Percentiles rank a stretch among this genome's conserved stretches.
phyloP scores from a whole-genome alignment of 2,329 filamentous ascomycete species.

The Piedraia hortae region DNA sequence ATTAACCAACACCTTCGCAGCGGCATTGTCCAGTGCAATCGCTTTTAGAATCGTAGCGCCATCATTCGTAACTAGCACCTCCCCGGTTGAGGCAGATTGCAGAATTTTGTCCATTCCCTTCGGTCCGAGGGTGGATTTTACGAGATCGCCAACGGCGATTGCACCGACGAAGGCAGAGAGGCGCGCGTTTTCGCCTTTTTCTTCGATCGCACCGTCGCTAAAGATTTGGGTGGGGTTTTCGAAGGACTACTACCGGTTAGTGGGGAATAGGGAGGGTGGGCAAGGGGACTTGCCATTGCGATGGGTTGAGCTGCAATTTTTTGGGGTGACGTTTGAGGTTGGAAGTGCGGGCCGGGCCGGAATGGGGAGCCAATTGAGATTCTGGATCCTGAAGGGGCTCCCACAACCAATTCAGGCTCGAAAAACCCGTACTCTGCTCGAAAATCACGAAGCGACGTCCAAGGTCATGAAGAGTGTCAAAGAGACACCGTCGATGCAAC shows the following conservation, averaged over 20 bases:
- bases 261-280: not conserved
- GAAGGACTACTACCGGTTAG: slow-evolving; percentile 2
- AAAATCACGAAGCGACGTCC: no score
- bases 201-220: slow-evolving; percentile 82
- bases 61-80: slow-evolving; percentile 97
- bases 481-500: no score
- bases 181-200: slow-evolving; percentile 87
- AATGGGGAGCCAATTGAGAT: not conserved
- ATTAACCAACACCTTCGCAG: slow-evolving; percentile 93
- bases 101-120: slow-evolving; percentile 74
- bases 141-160: slow-evolving; percentile 87
- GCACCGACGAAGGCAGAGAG: slow-evolving; percentile 64
- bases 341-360: not conserved
- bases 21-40: slow-evolving; percentile 93
- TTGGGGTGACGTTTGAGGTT: not conserved
- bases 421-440: not conserved
- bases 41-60: slow-evolving; percentile 95
- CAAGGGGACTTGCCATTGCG: not conserved
- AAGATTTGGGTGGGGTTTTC: slow-evolving; percentile 40
- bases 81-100: slow-evolving; percentile 46
- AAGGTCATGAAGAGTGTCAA: no score
- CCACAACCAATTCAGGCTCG: not conserved
- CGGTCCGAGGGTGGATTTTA: slow-evolving; percentile 88
- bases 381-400: slow-evolving; percentile 1
- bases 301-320: not conserved